Base-by-base conservation (phyloP, 441 rosid species). In the Pelargonium citronellum region DNA sequence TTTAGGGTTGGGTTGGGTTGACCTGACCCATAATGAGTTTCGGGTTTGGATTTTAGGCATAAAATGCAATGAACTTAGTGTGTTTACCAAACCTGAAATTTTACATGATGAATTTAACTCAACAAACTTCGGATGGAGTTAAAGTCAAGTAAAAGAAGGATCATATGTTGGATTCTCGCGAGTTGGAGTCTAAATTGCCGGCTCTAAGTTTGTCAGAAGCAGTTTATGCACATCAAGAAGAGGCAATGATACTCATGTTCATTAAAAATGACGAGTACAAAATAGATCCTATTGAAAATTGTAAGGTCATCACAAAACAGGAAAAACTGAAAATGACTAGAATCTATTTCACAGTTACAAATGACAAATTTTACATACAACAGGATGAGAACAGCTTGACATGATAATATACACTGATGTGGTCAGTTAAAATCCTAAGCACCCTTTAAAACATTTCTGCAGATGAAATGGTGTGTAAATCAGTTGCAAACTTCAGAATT, bases 331-430 rank as follows among this genome's bases (percentile, higher is more conserved):
- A 39, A 39, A 39, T 39, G 27, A 22, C 24, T 55, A 55, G 62
- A 55, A 55, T 55, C n/a, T 61, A 61, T 22, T 61, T 61, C 64
- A 58, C 64, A 19, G 64, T 22, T 61, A n/a, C 39, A n/a, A 3
- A 22, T 61, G 24, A 61, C 64, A 61, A 2, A 61, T 22, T 61
- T 61, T 61, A 61, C 64, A 61, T 10, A 61, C 64, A 61, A 60
- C 62, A 17, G 11, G 24, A 17, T 46, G 49, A 47, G 15, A 12
- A 47, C 60, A 53, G 60, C 17, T 53, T 53, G 22, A 16, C 4
- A 5, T 11, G 37, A 61, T 61, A 34, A 61, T 61, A 34, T 61
- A 61, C 64, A 61, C 24, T 61, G 37, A 55, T 16, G 62, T 15
- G 5, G 24, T 55, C 62, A 24, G 64, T 20, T 22, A 22, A 22